These are phyloP conservation scores for Panellus pusillus DNA, from an alignment of 768 basidiomycete species.

Conservation along the genomic window DNA sequence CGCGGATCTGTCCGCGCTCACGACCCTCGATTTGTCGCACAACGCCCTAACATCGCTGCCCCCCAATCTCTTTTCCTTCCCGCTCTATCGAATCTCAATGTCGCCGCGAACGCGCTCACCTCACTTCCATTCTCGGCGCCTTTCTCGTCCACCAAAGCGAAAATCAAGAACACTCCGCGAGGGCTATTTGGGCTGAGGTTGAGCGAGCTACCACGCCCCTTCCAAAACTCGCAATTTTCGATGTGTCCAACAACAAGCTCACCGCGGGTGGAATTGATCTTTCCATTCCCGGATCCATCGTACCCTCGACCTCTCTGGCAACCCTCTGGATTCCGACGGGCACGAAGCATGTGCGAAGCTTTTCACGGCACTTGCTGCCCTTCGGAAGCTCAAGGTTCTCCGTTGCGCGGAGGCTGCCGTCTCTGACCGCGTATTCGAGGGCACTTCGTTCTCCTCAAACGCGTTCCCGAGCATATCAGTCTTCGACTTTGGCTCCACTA, in stretches of 20 bases:
- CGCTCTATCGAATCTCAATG: slow-evolving; percentile 60
- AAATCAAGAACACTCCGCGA: slow-evolving; percentile 36
- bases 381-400: slow-evolving; percentile 59
- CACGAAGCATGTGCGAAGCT: slow-evolving; percentile 27
- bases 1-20: slow-evolving; percentile 65
- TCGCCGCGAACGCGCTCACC: slow-evolving; percentile 69
- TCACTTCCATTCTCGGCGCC: slow-evolving; percentile 63
- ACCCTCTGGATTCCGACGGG: slow-evolving; percentile 54
- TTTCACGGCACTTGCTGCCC: slow-evolving; percentile 50
- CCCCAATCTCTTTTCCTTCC: slow-evolving; percentile 69
- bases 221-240: slow-evolving; percentile 60
- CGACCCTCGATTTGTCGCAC: slow-evolving; percentile 71
- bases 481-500: slow-evolving; percentile 49
- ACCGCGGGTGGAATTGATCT: slow-evolving; percentile 53
- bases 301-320: slow-evolving; percentile 66
- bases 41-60: slow-evolving; percentile 69
- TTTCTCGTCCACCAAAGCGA: slow-evolving; percentile 36
- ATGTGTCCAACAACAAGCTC: slow-evolving; percentile 70
- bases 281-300: slow-evolving; percentile 51
- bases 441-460: slow-evolving; percentile 24
- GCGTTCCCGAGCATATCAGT: slow-evolving; percentile 25
- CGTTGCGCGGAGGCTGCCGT: slow-evolving; percentile 57
- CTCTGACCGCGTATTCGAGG: slow-evolving; percentile 54
- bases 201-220: slow-evolving; percentile 62
- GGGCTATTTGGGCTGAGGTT: slow-evolving; percentile 68